Evolutionary conservation across 2,329 filamentous ascomycete species (phyloP).

Genomic region (Didymosphaeria variabile): DNA sequence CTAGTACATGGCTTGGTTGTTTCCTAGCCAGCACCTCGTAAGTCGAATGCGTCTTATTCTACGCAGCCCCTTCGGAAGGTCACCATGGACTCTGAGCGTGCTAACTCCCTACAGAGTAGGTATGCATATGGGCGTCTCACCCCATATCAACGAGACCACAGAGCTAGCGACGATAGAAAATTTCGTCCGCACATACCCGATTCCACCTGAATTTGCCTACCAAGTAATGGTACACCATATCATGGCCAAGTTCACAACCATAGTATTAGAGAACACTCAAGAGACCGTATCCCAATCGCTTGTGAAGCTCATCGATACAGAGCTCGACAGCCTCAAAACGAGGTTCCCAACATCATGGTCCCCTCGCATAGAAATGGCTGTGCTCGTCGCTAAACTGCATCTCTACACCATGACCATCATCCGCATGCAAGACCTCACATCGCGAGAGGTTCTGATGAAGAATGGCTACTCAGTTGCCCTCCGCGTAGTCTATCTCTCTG

Average conservation of each 20-base stretch:
- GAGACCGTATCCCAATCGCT: conserved; percentile 29
- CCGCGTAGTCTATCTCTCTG: conserved; percentile 29
- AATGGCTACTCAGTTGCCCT: conserved; percentile 28
- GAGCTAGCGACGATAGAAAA: conserved; percentile 32
- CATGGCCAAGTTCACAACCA: conserved; percentile 30
- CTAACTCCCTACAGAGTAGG: conserved; percentile 22
- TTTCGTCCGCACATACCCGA: conserved; percentile 26
- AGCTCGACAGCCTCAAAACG: conserved; percentile 28
- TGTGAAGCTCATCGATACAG: conserved; percentile 30
- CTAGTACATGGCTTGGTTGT: conserved; percentile 33
- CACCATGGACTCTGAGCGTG: not conserved
- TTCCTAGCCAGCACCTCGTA: conserved; percentile 31
- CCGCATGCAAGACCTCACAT: conserved; percentile 28
- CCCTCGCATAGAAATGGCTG: conserved; percentile 23
- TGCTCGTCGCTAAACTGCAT: conserved; percentile 29
- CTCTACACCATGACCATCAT: conserved; percentile 34
- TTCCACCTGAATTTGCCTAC: conserved; percentile 30
- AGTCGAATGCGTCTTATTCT: conserved; percentile 1
- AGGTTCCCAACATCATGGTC: conserved; percentile 29
- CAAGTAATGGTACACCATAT: conserved; percentile 34
- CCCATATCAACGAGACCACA: conserved; percentile 23
- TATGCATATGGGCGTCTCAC: conserved; percentile 29
- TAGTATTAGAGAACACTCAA: conserved; percentile 28
- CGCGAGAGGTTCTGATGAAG: conserved; percentile 31
- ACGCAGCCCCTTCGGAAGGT: not conserved